Evolutionary conservation across 805 yeast species (phyloP).

Genomic region (Yarrowia keelungensis): DNA sequence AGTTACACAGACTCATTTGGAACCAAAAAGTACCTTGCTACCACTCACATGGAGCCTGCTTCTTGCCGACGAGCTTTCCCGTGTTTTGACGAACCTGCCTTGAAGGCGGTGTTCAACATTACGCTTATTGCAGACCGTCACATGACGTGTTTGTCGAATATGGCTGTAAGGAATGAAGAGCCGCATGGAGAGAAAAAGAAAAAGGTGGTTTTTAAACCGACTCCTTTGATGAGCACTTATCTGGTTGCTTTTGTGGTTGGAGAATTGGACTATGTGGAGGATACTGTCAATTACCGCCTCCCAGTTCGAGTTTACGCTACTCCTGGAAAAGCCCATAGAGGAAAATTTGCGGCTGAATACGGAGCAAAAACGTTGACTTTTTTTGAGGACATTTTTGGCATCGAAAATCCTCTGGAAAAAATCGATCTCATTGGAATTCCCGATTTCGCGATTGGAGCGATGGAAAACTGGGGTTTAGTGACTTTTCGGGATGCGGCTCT

Average conservation of each 20-base stretch:
- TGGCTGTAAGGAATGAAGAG: conserved; percentile 60
- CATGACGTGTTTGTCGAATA: conserved; percentile 69
- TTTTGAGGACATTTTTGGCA: conserved; percentile 69
- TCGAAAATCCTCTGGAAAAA: conserved; percentile 80
- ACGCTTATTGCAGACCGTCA: conserved; percentile 59
- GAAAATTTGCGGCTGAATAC: conserved; percentile 66
- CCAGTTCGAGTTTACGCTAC: conserved; percentile 78
- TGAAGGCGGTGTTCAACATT: conserved; percentile 70
- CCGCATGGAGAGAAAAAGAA: conserved; percentile 53
- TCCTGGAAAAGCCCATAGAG: conserved; percentile 69
- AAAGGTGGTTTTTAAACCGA: conserved; percentile 63
- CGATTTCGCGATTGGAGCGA: conserved; percentile 81
- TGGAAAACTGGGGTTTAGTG: conserved; percentile 91
- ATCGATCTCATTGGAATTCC: conserved; percentile 81
- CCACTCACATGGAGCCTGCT: conserved; percentile 77
- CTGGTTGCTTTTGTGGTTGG: conserved; percentile 78
- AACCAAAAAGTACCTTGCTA: conserved; percentile 61
- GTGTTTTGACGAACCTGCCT: conserved; percentile 73
- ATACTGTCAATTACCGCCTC: conserved; percentile 58
- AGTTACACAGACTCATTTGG: conserved; percentile 62
- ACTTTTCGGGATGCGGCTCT: conserved; percentile 68
- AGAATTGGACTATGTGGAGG: conserved; percentile 67
- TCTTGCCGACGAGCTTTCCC: conserved; percentile 83
- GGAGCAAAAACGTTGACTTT: conserved; percentile 70
- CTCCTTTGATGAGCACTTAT: conserved; percentile 76